Percentiles rank a stretch among this genome's conserved stretches.
Conservation (phyloP, 1,284 basidiomycete genomes). For the Rhizoctonia solani region DNA sequence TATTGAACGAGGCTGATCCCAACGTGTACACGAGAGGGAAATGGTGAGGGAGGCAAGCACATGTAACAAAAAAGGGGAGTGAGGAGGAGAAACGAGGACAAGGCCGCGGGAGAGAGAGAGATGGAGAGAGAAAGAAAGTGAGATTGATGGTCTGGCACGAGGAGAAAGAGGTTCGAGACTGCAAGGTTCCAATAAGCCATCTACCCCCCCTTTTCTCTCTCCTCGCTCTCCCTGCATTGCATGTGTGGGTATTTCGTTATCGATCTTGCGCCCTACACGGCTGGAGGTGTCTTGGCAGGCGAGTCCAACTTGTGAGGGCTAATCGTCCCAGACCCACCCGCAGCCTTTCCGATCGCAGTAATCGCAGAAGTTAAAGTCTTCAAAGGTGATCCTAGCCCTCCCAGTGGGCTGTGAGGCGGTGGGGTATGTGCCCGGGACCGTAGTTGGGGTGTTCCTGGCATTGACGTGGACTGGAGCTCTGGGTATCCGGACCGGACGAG, state of each 20-base stretch:
- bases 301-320: slow-evolving; percentile 3
- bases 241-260: no score
- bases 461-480: slow-evolving; percentile 58
- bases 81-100: background rate
- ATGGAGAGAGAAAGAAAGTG: background rate
- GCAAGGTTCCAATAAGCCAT: no score
- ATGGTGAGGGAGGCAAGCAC: no score
- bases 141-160: no score
- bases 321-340: background rate
- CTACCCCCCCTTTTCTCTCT: no score
- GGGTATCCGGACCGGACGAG: slow-evolving; percentile 81
- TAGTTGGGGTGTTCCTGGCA: slow-evolving; percentile 20
- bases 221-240: background rate
- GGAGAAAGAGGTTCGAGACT: no score
- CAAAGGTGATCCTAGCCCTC: slow-evolving; percentile 11
- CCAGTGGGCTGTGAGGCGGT: slow-evolving; percentile 1
- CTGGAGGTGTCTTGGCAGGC: slow-evolving; percentile 18
- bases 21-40: background rate
- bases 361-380: background rate
- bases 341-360: background rate
- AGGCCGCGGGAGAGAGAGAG: background rate
- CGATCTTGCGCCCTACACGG: no score
- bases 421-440: slow-evolving; percentile 15
- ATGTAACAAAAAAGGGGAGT: background rate
- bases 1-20: no score